These are phyloP conservation scores for Diutina pseudorugosa DNA, from an alignment of 1,139 yeast genomes.

Conservation along the genomic window DNA sequence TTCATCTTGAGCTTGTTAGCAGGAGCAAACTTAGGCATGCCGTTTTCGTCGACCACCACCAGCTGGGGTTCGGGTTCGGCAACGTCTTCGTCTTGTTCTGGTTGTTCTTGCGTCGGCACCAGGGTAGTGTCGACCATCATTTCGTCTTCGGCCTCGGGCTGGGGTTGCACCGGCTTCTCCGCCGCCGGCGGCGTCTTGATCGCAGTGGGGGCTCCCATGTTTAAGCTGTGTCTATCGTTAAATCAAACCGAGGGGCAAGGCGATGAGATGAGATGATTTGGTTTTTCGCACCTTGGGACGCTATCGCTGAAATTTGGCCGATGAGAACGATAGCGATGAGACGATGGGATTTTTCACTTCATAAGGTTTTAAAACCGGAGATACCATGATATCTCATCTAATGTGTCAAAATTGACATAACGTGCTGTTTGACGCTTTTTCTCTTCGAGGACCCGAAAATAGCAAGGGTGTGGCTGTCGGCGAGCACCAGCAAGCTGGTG, in stretches of 20 bases:
- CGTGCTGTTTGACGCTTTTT: too few relatives aligned
- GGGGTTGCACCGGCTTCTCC: slow-evolving; percentile 8
- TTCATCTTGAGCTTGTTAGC: slow-evolving; percentile 55
- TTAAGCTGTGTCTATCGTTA: background rate
- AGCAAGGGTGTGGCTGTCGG: too few relatives aligned
- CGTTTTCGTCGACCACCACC: slow-evolving; percentile 73
- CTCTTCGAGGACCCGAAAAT: background rate
- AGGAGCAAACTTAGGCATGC: slow-evolving; percentile 79
- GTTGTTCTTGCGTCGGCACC: slow-evolving; percentile 17
- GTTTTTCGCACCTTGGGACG: background rate
- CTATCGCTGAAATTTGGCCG: too few relatives aligned
- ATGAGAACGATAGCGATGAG: background rate
- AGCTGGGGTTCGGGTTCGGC: slow-evolving; percentile 24
- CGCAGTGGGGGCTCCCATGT: slow-evolving; percentile 71
- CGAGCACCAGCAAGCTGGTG: too few relatives aligned
- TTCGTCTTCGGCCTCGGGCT: slow-evolving; percentile 28
- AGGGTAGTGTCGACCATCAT: slow-evolving; percentile 55
- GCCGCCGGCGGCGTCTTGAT: slow-evolving; percentile 18
- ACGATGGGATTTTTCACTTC: too few relatives aligned
- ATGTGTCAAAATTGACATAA: background rate
- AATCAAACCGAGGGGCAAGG: background rate
- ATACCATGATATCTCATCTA: too few relatives aligned
- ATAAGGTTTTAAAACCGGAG: too few relatives aligned
- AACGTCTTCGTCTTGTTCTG: slow-evolving; percentile 10
- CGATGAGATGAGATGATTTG: background rate